Percentiles rank a stretch among this genome's conserved stretches.
phyloP scores from a whole-genome alignment of 129 eudicot species.

The Artemisia argyi region DNA sequence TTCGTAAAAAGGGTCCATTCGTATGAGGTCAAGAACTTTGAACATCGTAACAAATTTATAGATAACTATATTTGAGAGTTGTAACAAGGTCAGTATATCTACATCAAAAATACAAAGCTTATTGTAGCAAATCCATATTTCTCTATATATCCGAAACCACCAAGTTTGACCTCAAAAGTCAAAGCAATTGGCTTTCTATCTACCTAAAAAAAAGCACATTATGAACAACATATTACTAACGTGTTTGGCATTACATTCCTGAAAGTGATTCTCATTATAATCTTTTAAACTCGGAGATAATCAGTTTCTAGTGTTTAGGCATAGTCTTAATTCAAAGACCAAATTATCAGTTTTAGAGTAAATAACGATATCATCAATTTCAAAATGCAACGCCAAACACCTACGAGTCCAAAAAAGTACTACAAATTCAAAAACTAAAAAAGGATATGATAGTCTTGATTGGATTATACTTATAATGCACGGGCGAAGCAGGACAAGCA shows the following conservation, averaged over 20 bases:
- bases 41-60: not conserved
- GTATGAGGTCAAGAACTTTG: not conserved
- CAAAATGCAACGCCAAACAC: too few species aligned
- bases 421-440: not conserved
- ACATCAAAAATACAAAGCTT: not conserved
- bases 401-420: not conserved
- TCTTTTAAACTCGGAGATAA: too few species aligned
- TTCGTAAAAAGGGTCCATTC: not conserved
- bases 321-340: too few species aligned
- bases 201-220: not conserved
- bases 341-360: too few species aligned
- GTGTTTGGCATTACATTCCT: too few species aligned
- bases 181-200: not conserved
- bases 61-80: not conserved
- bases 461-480: conserved; percentile 87
- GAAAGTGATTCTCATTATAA: too few species aligned
- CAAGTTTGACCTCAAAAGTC: conserved; percentile 11
- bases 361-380: too few species aligned
- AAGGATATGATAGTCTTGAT: conserved; percentile 94
- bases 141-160: not conserved
- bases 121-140: not conserved
- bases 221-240: not conserved
- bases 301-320: too few species aligned
- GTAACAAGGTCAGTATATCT: conserved; percentile 10
- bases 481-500: conserved; percentile 94